phyloP scores from a whole-genome alignment of 305 asterid genomes.

The Fraxinus albicans region DNA sequence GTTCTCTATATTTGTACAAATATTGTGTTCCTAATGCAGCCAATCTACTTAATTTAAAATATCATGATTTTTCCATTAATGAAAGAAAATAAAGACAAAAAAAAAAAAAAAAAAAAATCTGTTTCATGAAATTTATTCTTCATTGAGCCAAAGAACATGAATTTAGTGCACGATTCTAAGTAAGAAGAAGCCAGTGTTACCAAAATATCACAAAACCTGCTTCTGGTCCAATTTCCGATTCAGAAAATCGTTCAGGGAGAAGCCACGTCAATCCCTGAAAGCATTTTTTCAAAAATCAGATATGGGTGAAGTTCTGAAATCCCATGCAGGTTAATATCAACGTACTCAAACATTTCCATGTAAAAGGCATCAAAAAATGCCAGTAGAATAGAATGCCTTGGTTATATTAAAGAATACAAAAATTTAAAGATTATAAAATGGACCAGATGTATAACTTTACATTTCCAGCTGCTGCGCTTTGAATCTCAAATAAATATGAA shows the following conservation, averaged over 20 bases:
- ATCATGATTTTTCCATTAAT: not conserved
- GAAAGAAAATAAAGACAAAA: not conserved
- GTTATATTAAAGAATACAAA: not conserved
- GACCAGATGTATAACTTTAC: not conserved
- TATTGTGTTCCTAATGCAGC: not conserved
- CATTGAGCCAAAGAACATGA: not conserved
- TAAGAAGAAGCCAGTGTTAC: slow-evolving; percentile 78
- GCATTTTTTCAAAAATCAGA: slow-evolving; percentile 27
- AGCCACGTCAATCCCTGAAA: slow-evolving; percentile 96
- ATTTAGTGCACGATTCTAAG: slow-evolving; percentile 9
- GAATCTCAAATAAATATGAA: not conserved
- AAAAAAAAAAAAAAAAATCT: not conserved
- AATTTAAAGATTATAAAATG: not conserved
- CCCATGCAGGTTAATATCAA: slow-evolving; percentile 3
- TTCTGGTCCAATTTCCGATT: slow-evolving; percentile 97
- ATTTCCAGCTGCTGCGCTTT: not conserved
- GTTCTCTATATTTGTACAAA: not conserved
- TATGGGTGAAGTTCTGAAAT: slow-evolving; percentile 1
- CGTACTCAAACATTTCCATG: not conserved
- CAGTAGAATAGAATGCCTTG: not conserved
- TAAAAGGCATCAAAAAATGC: not conserved
- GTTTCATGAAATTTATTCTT: not conserved
- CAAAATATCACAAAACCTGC: slow-evolving; percentile 97
- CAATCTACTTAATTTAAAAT: not conserved
- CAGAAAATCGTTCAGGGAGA: slow-evolving; percentile 94